Percentiles rank a stretch among this genome's conserved stretches.
These are phyloP conservation scores for Trichoderma orchidacearum DNA, from an alignment of 495 filamentous ascomycete genomes.

Conservation along the genomic window DNA sequence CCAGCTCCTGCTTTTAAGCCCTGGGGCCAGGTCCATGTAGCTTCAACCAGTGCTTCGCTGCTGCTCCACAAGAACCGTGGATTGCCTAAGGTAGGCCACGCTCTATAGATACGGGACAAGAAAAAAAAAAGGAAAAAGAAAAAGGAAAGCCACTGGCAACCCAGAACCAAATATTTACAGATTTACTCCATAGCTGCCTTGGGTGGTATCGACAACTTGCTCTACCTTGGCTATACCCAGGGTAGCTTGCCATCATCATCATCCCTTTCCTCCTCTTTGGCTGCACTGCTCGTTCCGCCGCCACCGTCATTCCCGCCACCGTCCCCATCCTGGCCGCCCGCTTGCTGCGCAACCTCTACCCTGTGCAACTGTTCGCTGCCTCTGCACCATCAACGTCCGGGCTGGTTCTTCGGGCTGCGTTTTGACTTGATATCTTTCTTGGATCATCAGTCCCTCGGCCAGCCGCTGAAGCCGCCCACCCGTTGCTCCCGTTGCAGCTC, in stretches of 20 bases:
- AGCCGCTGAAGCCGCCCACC: background rate
- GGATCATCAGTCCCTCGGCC: background rate
- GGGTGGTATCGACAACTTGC: no score
- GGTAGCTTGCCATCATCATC: no score
- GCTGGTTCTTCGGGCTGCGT: background rate
- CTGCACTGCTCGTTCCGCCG: background rate
- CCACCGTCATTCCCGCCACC: background rate
- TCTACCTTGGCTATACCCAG: no score
- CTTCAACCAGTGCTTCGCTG: background rate
- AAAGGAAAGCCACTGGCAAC: background rate
- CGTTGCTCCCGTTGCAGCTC: background rate
- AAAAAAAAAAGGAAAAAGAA: background rate
- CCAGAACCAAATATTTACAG: no score
- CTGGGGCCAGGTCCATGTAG: background rate
- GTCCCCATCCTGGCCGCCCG: background rate
- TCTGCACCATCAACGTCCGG: no score
- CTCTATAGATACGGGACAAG: background rate
- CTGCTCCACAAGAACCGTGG: background rate
- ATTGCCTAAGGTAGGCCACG: background rate
- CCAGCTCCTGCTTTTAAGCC: no score
- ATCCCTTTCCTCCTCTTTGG: no score
- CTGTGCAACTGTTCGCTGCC: background rate
- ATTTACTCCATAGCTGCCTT: no score
- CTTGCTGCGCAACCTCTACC: background rate
- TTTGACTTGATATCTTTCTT: no score